Evolutionary conservation across 2,329 filamentous ascomycete species (phyloP), one percentile per base, ranked within the genome.

Genomic region (Venturia pyrina): DNA sequence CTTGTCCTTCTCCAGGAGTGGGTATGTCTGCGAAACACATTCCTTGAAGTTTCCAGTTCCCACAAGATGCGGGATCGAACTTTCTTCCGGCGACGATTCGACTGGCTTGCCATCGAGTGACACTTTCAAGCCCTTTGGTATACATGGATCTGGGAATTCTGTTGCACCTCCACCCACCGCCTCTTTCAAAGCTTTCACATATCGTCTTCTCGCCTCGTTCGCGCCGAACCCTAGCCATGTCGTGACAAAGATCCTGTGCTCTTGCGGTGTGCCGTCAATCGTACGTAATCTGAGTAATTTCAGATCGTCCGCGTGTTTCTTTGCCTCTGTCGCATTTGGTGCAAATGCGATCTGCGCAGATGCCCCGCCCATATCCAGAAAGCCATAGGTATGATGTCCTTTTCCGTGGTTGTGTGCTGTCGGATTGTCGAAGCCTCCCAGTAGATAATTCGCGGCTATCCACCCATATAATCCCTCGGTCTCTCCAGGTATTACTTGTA

Each of bases 141-240:
- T 79, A 77, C 95, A 99, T 1, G 96, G 95, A 74, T 99, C 96
- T 0, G 91, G 91, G 0, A 96, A 79, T 71, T 96, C 91, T 6
- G 82, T 79, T 5, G 82, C 81, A 5, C 80, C 78, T 11, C 82
- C 81, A n/a, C 79, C 80, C 68, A 87, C 89, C 1, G 86, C 82
- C 43, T 90, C 85, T 66, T 88, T 75, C n/a, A 99, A 78, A 4
- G 84, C 81, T 67, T 92, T 82, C n/a, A 98, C 81, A 72, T 96
- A 99, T 66, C 93, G 85, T 70, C 89, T 83, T 60, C 95, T 86
- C 5, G 96, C 95, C 78, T 97, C 88, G 69, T 97, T 95, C 40
- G 96, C 93, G n/a, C 95, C 95, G 73, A 96, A 99, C 0, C 93
- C 93, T 6, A 99, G 82, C 95, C 95, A 99, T 0, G 95, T 96